phyloP scores from a whole-genome alignment of 495 filamentous ascomycete species.

The Talaromyces ruber region DNA sequence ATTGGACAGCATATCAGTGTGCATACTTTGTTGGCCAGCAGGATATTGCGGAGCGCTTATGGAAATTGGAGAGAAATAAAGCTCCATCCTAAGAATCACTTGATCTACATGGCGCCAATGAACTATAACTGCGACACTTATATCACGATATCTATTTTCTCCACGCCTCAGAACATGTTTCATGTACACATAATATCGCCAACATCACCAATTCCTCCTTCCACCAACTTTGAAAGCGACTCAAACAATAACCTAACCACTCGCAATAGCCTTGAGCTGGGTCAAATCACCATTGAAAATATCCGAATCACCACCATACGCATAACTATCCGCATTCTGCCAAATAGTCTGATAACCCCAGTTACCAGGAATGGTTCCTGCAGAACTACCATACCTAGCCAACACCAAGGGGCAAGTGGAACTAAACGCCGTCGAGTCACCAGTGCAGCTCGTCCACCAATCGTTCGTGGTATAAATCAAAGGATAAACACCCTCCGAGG shows the following conservation, averaged over 20 bases:
- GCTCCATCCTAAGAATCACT: neutral
- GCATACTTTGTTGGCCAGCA: constrained; percentile 5
- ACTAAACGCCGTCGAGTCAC: constrained; percentile 43
- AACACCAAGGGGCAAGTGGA: constrained; percentile 47
- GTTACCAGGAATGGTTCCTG: constrained; percentile 47
- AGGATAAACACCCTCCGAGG: constrained; percentile 43
- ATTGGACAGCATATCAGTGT: constrained; percentile 3
- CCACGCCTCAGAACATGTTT: neutral
- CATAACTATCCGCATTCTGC: constrained; percentile 41
- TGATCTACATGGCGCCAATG: neutral
- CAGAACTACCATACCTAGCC: constrained; percentile 39
- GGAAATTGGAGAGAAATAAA: constrained; percentile 2
- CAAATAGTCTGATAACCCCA: constrained; percentile 55
- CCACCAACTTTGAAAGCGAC: neutral
- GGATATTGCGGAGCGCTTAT: neutral
- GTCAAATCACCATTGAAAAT: constrained; percentile 37
- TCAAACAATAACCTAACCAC: constrained; percentile 5
- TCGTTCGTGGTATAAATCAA: constrained; percentile 52
- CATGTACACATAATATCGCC: neutral
- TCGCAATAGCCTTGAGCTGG: constrained; percentile 21
- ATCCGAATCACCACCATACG: constrained; percentile 44
- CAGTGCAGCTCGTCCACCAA: constrained; percentile 58
- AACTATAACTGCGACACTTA: neutral
- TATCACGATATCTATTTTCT: neutral
- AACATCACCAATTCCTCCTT: neutral